A percentile compares a stretch with the other conserved stretches of the same genome.
These are phyloP conservation scores for Penicillium sp. DNA, from an alignment of 2,329 filamentous ascomycete species.

Conservation along the genomic window DNA sequence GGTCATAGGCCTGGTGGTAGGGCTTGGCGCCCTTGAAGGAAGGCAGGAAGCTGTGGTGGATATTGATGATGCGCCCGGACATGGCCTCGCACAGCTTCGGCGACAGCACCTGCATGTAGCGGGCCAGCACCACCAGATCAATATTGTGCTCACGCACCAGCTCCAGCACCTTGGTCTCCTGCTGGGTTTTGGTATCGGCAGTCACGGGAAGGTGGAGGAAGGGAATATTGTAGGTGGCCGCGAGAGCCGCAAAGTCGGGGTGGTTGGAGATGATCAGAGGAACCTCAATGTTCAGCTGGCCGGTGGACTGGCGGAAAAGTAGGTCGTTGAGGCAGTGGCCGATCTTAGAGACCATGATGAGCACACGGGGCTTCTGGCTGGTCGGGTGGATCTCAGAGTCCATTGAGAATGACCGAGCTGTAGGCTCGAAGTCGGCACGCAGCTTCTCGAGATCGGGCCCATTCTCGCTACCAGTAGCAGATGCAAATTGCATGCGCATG, in stretches of 20 bases:
- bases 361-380: conserved; percentile 65
- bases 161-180: conserved; percentile 67
- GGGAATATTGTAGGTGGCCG: conserved; percentile 67
- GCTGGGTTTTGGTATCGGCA: conserved; percentile 69
- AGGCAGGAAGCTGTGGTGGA: conserved; percentile 82
- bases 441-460: conserved; percentile 48
- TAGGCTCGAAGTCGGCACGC: conserved; percentile 53
- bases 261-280: conserved; percentile 80
- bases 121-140: conserved; percentile 74
- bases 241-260: conserved; percentile 64
- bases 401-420: conserved; percentile 63
- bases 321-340: conserved; percentile 82
- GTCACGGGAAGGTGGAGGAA: conserved; percentile 79
- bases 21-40: conserved; percentile 85
- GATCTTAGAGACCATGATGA: conserved; percentile 89
- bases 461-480: conserved; percentile 31
- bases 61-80: conserved; percentile 86
- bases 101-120: conserved; percentile 84
- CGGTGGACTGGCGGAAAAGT: conserved; percentile 70
- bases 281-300: conserved; percentile 69
- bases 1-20: conserved; percentile 81
- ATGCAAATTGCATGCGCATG: conserved; percentile 80
- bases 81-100: conserved; percentile 70
- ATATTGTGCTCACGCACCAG: conserved; percentile 65
- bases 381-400: conserved; percentile 66